phyloP scores from a whole-genome alignment of 495 filamentous ascomycete genomes.

The Mycothermus thermophilus region DNA sequence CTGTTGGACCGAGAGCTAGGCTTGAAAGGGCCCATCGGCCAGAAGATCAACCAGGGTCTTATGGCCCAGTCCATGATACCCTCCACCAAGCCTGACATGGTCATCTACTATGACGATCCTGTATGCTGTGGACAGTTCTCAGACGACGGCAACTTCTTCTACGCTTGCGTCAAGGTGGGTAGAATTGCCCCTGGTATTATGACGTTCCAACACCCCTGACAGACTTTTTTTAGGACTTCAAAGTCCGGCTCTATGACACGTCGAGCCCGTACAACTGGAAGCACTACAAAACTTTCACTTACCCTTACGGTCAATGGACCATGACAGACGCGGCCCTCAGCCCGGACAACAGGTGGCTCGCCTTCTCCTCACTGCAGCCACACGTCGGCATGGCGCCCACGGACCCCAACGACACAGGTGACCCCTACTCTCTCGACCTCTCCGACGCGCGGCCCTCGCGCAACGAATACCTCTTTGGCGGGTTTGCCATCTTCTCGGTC shows the following conservation, averaged over 20 bases:
- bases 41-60: slow-evolving; percentile 42
- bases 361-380: slow-evolving; percentile 72
- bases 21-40: slow-evolving; percentile 35
- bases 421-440: slow-evolving; percentile 66
- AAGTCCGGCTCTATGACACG: slow-evolving; percentile 92
- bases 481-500: slow-evolving; percentile 68
- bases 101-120: slow-evolving; percentile 71
- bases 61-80: slow-evolving; percentile 55
- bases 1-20: slow-evolving; percentile 75
- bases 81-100: slow-evolving; percentile 62
- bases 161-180: slow-evolving; percentile 59
- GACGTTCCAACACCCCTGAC: neutral
- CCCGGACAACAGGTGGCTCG: slow-evolving; percentile 82
- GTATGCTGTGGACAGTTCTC: slow-evolving; percentile 96
- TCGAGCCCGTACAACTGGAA: slow-evolving; percentile 92
- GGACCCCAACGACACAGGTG: slow-evolving; percentile 63
- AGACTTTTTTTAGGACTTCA: slow-evolving; percentile 48
- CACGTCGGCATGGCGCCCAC: slow-evolving; percentile 77
- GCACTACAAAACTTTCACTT: slow-evolving; percentile 84
- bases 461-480: slow-evolving; percentile 19
- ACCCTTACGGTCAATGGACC: slow-evolving; percentile 84
- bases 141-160: slow-evolving; percentile 95
- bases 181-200: neutral
- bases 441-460: slow-evolving; percentile 28
- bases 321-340: slow-evolving; percentile 88